Evolutionary conservation across 768 basidiomycete genomes (phyloP).

Genomic region (Suillus spraguei): DNA sequence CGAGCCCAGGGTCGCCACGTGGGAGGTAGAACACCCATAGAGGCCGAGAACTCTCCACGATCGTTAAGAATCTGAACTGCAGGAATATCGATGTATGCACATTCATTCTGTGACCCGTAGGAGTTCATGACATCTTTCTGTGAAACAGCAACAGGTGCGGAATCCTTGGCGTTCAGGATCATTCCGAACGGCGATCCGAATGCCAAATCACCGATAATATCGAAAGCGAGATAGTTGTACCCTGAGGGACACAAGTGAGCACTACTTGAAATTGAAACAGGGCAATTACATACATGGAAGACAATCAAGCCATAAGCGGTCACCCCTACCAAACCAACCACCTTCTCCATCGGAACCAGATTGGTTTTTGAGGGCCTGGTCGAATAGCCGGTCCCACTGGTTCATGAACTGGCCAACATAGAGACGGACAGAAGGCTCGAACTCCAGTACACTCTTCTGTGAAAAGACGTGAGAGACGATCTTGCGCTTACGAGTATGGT

Average conservation of each 20-base stretch:
- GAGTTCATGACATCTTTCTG: constrained; percentile 56
- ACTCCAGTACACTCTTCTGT: constrained; percentile 83
- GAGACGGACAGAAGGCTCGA: constrained; percentile 74
- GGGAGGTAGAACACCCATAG: constrained; percentile 77
- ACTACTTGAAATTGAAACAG: not conserved
- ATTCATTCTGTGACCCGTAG: constrained; percentile 48
- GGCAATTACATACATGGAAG: constrained; percentile 54
- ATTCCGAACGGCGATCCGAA: constrained; percentile 92
- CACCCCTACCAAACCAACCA: constrained; percentile 61
- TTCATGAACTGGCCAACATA: constrained; percentile 61
- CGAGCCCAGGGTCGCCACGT: constrained; percentile 68
- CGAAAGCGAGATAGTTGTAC: constrained; percentile 69
- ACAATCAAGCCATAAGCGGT: constrained; percentile 73
- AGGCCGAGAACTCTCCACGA: constrained; percentile 84
- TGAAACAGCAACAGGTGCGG: constrained; percentile 65
- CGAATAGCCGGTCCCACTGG: constrained; percentile 78
- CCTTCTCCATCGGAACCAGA: constrained; percentile 61
- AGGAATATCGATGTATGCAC: constrained; percentile 63
- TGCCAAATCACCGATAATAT: constrained; percentile 85
- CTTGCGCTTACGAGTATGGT: constrained; percentile 90
- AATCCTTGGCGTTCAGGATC: constrained; percentile 73
- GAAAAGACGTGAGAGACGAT: constrained; percentile 86
- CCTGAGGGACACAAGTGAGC: constrained; percentile 31
- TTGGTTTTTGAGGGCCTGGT: constrained; percentile 53
- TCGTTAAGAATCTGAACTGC: constrained; percentile 87